Evolutionary conservation across 2,329 filamentous ascomycete genomes (phyloP), one percentile per base, ranked within the genome.

Genomic region (Ilyonectria destructans): DNA sequence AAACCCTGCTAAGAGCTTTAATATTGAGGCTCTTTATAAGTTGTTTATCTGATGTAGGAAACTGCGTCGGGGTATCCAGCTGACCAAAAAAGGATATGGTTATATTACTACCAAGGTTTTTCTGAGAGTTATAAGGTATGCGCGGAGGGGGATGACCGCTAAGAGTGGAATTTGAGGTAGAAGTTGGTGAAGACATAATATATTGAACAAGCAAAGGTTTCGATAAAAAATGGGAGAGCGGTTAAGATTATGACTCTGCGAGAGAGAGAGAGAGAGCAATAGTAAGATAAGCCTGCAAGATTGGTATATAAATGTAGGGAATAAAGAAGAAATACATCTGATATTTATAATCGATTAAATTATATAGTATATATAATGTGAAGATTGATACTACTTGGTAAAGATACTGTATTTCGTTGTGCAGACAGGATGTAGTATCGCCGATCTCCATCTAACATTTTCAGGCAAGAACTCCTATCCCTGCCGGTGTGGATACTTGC

Each of bases 161-260:
- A 60, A 60, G 43, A n/a, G 58, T 52, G 13, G 58, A 60, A 60
- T 45, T 43, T 60, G 19, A 48, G 56, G 56, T 49, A 48, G 58
- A 60, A 60, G 23, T 43, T 60, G 31, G 46, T 48, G 17, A 58
- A 58, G 56, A 58, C 9, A 58, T 58, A n/a, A 58, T 58, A 46
- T 8, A 15, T 48, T 58, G 56, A 43, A 31, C 26, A 4, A 15
- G 45, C 7, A 48, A 48, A 48, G 3, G 45, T 48, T 48, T 17
- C 2, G 45, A 19, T 17, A 48, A 49, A 49, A 15, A 23, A 49
- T 23, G 4, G 23, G 21, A 26, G 5, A 49, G 21, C 46, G 26
- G 46, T 49, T 49, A 49, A 49, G 21, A 49, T 49, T 49, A 49
- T 15, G 12, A 49, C 21, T 49, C 6, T 49, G 21, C 7, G 6